Conservation (phyloP, 495 filamentous ascomycete genomes). For the Penicillium goetzii region DNA sequence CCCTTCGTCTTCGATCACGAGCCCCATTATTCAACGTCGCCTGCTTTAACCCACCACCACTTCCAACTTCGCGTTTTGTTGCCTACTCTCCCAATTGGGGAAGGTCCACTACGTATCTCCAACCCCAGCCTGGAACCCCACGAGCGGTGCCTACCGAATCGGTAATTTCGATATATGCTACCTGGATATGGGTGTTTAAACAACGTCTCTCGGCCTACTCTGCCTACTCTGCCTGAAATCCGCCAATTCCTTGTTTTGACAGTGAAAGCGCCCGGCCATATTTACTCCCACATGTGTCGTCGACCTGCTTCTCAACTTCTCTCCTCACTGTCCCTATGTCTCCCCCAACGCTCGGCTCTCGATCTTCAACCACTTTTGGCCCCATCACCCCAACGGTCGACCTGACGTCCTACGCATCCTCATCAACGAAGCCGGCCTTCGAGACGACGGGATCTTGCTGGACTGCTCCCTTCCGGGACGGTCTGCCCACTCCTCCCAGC, state of each 20-base stretch:
- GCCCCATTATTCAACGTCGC: background rate
- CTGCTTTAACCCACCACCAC: background rate
- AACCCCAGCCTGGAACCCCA: constrained; percentile 7
- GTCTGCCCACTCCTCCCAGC: constrained; percentile 54
- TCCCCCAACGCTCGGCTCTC: constrained; percentile 36
- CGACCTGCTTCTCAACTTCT: constrained; percentile 16
- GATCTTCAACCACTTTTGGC: constrained; percentile 34
- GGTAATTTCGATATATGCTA: background rate
- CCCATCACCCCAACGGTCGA: constrained; percentile 37
- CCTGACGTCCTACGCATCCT: constrained; percentile 21
- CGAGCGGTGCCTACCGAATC: background rate
- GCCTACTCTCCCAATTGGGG: constrained; percentile 28
- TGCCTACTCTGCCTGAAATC: constrained; percentile 3
- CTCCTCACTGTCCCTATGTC: constrained; percentile 39
- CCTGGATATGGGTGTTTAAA: constrained; percentile 2
- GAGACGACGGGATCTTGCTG: constrained; percentile 32
- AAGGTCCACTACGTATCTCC: background rate
- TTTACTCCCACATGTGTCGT: constrained; percentile 32
- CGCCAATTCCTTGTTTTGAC: constrained; percentile 9
- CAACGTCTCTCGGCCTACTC: constrained; percentile 10
- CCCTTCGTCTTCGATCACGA: constrained; percentile 4
- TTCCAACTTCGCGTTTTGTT: constrained; percentile 4
- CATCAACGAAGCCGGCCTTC: constrained; percentile 23
- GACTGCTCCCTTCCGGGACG: constrained; percentile 51
- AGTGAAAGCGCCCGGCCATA: background rate